Evolutionary conservation across 108 stramenopile species (phyloP).

Genomic region (Aurantiochytrium sp.): DNA sequence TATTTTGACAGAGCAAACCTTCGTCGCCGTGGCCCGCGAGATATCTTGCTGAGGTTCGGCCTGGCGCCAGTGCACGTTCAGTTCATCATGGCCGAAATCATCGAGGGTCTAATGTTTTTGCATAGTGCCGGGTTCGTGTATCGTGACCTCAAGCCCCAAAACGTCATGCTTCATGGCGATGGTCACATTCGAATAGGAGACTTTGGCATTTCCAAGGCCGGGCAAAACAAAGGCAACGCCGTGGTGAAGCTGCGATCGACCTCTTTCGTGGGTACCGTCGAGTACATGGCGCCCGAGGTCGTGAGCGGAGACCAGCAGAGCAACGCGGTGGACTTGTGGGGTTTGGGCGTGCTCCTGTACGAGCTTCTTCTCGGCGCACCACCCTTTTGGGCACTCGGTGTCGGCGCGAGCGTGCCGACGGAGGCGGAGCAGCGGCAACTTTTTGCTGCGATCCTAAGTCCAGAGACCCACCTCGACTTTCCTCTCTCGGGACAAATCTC

Average conservation of each 20-base stretch:
- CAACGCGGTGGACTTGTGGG: constrained; percentile 96
- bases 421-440: constrained; percentile 83
- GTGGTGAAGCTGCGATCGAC: constrained; percentile 22
- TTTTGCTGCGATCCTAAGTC: constrained; percentile 86
- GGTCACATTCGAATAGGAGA: constrained; percentile 51
- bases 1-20: background rate
- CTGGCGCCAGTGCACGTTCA: background rate
- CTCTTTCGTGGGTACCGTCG: constrained; percentile 95
- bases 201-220: constrained; percentile 48
- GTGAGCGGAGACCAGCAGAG: constrained; percentile 77
- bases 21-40: background rate
- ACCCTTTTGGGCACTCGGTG: constrained; percentile 90
- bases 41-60: background rate
- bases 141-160: constrained; percentile 92
- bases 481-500: background rate
- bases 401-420: background rate
- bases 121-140: constrained; percentile 90
- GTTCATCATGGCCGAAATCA: background rate
- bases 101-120: constrained; percentile 54
- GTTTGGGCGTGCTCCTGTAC: constrained; percentile 81
- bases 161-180: constrained; percentile 75
- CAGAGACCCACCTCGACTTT: constrained; percentile 23
- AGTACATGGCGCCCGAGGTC: constrained; percentile 98
- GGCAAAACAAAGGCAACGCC: constrained; percentile 19
- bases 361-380: constrained; percentile 96